These are phyloP conservation scores for Chrysanthemum makinoi DNA, from an alignment of 129 eudicot species.

Conservation along the genomic window DNA sequence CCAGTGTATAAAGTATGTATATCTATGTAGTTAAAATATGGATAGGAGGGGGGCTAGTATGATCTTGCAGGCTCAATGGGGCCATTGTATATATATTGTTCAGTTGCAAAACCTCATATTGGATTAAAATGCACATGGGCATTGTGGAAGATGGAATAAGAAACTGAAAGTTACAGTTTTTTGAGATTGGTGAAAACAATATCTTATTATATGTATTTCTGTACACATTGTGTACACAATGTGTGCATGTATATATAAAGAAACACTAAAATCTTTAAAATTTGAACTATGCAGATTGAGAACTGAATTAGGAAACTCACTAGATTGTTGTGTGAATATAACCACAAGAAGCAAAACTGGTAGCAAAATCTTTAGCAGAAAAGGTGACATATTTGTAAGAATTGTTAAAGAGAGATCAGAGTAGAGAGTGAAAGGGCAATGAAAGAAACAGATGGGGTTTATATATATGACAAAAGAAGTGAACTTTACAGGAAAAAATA, in stretches of 20 bases:
- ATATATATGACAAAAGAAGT: conserved; percentile 32
- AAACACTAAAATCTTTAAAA: conserved; percentile 8
- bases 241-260: neutral
- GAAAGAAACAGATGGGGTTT: conserved; percentile 30
- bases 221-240: neutral
- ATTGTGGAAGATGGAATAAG: conserved; percentile 37
- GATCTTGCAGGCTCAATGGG: conserved; percentile 23
- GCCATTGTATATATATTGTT: conserved; percentile 13
- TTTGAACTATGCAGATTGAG: conserved; percentile 12
- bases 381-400: conserved; percentile 31
- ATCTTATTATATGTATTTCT: conserved; percentile 21
- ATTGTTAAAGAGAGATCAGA: conserved; percentile 23
- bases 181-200: conserved; percentile 29
- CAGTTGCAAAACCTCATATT: conserved; percentile 4
- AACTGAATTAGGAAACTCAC: conserved; percentile 31
- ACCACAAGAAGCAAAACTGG: conserved; percentile 32
- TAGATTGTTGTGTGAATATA: conserved; percentile 34
- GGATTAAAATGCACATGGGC: conserved; percentile 32
- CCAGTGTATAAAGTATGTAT: neutral
- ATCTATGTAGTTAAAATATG: neutral
- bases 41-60: conserved; percentile 13
- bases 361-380: conserved; percentile 26
- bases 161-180: conserved; percentile 26
- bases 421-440: conserved; percentile 22
- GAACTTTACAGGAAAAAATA: conserved; percentile 25